These are phyloP conservation scores for Ulmus americana DNA, from an alignment of 331 rosid species.

Conservation along the genomic window DNA sequence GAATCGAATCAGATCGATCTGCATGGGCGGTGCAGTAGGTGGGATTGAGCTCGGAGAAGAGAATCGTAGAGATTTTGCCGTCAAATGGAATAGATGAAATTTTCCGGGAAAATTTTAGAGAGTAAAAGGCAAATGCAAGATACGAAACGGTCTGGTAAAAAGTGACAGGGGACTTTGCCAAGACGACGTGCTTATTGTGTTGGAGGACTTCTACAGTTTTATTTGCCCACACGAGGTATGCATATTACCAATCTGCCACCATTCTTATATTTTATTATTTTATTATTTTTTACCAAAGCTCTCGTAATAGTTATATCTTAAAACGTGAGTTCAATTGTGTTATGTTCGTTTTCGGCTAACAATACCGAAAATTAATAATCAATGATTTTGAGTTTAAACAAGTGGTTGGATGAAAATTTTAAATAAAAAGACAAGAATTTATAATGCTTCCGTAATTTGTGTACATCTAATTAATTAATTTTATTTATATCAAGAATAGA, in stretches of 20 bases:
- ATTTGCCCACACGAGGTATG: not conserved
- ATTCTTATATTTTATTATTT: not conserved
- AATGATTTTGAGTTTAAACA: too few relatives aligned
- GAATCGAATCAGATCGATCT: slow-evolving; percentile 30
- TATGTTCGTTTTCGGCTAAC: too few relatives aligned
- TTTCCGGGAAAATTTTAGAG: slow-evolving; percentile 23
- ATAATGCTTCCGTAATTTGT: too few relatives aligned
- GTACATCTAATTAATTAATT: too few relatives aligned
- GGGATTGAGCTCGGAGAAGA: not conserved
- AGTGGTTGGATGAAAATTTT: too few relatives aligned
- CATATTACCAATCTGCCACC: slow-evolving; percentile 42
- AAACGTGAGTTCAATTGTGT: too few relatives aligned
- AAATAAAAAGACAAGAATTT: too few relatives aligned
- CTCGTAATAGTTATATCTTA: not conserved
- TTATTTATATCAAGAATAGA: too few relatives aligned
- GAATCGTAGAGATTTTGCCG: not conserved
- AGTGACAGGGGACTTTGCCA: not conserved
- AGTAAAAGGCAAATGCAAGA: not conserved
- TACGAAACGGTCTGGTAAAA: not conserved
- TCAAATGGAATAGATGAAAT: slow-evolving; percentile 13
- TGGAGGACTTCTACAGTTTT: not conserved
- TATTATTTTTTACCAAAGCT: not conserved
- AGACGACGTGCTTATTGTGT: slow-evolving; percentile 26
- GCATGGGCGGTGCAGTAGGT: not conserved
- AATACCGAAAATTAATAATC: too few relatives aligned